Evolutionary conservation across 176 grass and related monocot genomes (phyloP).

Genomic region (Typha latifolia): DNA sequence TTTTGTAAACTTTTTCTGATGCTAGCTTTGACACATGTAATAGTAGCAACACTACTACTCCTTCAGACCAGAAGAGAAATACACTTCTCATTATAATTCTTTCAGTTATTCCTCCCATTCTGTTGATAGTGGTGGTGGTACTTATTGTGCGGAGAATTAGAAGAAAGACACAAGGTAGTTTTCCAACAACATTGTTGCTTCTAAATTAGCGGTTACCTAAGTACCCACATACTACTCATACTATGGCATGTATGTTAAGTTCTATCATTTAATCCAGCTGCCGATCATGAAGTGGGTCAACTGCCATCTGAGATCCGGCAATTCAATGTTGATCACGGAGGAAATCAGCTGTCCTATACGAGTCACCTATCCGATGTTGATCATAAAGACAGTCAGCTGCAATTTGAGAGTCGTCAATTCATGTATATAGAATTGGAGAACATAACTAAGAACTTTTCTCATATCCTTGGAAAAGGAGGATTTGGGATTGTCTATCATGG

Average conservation of each 20-base stretch:
- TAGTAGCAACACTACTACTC: neutral
- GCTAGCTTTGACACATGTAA: conserved; percentile 18
- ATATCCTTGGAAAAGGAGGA: conserved; percentile 55
- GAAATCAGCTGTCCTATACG: too few relatives aligned
- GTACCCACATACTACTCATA: too few relatives aligned
- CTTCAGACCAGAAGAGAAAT: neutral
- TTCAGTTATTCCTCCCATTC: conserved; percentile 1
- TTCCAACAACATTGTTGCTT: neutral
- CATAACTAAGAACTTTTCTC: conserved; percentile 51
- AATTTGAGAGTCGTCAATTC: conserved; percentile 36
- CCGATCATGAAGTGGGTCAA: conserved; percentile 8
- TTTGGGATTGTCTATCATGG: conserved; percentile 64
- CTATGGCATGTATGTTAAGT: too few relatives aligned
- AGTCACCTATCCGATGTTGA: too few relatives aligned
- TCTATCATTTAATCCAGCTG: too few relatives aligned
- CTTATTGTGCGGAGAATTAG: conserved; percentile 12
- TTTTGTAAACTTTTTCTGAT: conserved; percentile 9
- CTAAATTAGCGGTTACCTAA: too few relatives aligned
- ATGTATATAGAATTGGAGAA: conserved; percentile 49
- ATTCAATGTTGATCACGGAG: too few relatives aligned
- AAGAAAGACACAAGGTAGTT: conserved; percentile 32
- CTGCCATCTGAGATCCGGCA: neutral
- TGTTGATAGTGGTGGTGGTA: conserved; percentile 24
- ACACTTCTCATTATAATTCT: conserved; percentile 15
- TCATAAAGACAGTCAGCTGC: too few relatives aligned